phyloP scores from a whole-genome alignment of 768 basidiomycete genomes.

The Tylopilus felleus region DNA sequence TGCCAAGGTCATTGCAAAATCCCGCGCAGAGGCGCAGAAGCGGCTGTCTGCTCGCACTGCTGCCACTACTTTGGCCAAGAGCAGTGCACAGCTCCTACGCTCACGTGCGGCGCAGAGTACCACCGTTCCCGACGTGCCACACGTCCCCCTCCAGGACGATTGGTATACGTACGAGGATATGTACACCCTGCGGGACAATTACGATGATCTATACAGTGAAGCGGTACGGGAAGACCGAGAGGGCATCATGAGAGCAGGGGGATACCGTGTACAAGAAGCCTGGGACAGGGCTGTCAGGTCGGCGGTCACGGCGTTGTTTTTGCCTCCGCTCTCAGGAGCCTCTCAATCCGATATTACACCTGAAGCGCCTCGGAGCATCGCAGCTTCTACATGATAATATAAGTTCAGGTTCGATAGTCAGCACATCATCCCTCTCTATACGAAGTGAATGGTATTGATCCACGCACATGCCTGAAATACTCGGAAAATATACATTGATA shows the following conservation, averaged over 20 bases:
- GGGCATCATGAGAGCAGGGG: conserved; percentile 79
- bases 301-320: conserved; percentile 71
- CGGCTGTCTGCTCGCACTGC: conserved; percentile 56
- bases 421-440: not conserved
- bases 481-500: not conserved
- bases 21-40: conserved; percentile 60
- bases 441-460: not conserved
- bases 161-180: conserved; percentile 74
- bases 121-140: conserved; percentile 74
- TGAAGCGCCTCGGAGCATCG: conserved; percentile 38
- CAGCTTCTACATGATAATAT: conserved; percentile 37
- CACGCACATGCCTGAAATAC: not conserved
- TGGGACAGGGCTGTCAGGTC: conserved; percentile 79
- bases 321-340: conserved; percentile 46
- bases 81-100: conserved; percentile 51
- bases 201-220: conserved; percentile 73
- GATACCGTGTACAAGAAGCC: conserved; percentile 77
- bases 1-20: conserved; percentile 63
- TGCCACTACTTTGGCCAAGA: conserved; percentile 37
- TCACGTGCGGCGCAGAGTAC: conserved; percentile 63
- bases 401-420: not conserved
- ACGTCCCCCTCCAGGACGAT: conserved; percentile 73
- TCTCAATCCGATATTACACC: conserved; percentile 5
- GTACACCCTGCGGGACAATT: conserved; percentile 53
- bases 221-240: conserved; percentile 73